A percentile compares a stretch with the other conserved stretches of the same genome.
phyloP scores from a whole-genome alignment of 805 yeast species.

The Candida suzukii region DNA sequence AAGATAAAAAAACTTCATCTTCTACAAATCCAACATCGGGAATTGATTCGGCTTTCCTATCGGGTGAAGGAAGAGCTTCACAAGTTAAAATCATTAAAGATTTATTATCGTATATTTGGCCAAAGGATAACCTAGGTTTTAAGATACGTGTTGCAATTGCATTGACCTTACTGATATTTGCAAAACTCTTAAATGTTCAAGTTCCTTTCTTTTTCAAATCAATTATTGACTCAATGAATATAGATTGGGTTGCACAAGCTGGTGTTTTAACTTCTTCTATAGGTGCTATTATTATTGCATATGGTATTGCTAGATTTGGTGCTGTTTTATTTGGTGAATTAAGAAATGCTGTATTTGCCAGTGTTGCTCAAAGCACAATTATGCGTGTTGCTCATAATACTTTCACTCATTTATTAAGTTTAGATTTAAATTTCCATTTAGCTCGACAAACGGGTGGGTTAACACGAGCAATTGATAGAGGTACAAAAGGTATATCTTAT shows the following conservation, averaged over 20 bases:
- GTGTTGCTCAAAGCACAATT: slow-evolving; percentile 92
- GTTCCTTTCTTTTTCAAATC: slow-evolving; percentile 92
- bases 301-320: slow-evolving; percentile 92
- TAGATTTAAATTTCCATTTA: slow-evolving; percentile 87
- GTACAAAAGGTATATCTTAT: slow-evolving; percentile 94
- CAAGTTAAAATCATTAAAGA: slow-evolving; percentile 55
- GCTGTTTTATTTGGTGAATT: slow-evolving; percentile 92
- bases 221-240: slow-evolving; percentile 87
- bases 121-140: slow-evolving; percentile 58
- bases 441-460: slow-evolving; percentile 93
- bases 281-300: slow-evolving; percentile 67
- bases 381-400: slow-evolving; percentile 84
- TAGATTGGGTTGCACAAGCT: slow-evolving; percentile 67
- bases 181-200: slow-evolving; percentile 86
- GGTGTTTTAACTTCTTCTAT: slow-evolving; percentile 60
- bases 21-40: background rate
- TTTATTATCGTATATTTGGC: slow-evolving; percentile 73
- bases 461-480: slow-evolving; percentile 94
- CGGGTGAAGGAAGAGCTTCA: slow-evolving; percentile 21
- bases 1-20: background rate
- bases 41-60: background rate
- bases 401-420: slow-evolving; percentile 70
- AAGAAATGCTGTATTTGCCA: slow-evolving; percentile 91
- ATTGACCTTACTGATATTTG: slow-evolving; percentile 59
- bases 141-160: slow-evolving; percentile 75